Base-by-base conservation (phyloP, 108 stramenopile species). In the Nannochloropsis gaditana region DNA sequence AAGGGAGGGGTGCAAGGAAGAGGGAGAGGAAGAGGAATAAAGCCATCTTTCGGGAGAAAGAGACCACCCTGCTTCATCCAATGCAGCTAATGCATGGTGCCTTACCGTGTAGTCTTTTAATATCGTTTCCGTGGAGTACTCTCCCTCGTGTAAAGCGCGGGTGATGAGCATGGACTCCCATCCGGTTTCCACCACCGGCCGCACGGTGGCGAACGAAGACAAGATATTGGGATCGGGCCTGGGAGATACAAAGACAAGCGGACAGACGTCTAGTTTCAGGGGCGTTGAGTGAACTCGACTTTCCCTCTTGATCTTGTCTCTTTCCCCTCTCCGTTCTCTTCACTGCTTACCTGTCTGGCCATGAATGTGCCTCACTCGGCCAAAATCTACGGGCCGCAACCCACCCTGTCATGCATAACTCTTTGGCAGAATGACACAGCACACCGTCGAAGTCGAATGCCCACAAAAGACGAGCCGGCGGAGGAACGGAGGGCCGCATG, bases 401-500 rank as follows among this genome's bases (percentile, higher is more conserved):
- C 59, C 59, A 73, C 3, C 59, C 59, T 6, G 59, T 73, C 59
- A 73, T n/a, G 59, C 59, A 73, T n/a, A 73, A 73, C 59, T 73
- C 59, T n/a, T 73, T 73, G 59, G 59, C 59, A 73, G 59, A 73
- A n/a, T 73, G 59, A 3, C 59, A 73, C 59, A 73, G n/a, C 19
- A 73, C 59, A 73, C 59, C 59, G 59, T 73, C 59, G 59, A 73
- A 73, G 59, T 73, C 59, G 59, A 73, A 73, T 15, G 59, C 59
- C 59, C 59, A 73, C 4, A 73, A 2, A 73, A 73, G 59, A n/a
- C 59, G 59, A 4, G 59, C 59, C 19, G 15, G 4, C 3, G 59
- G 59, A 15, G n/a, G 59, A n/a, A n/a, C 59, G 19, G 59, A n/a
- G 59, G 59, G 59, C 59, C 59, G 4, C 59, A 73, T 73, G 15